phyloP scores from a whole-genome alignment of 176 grass and related monocot genomes.

The Canna indica region DNA sequence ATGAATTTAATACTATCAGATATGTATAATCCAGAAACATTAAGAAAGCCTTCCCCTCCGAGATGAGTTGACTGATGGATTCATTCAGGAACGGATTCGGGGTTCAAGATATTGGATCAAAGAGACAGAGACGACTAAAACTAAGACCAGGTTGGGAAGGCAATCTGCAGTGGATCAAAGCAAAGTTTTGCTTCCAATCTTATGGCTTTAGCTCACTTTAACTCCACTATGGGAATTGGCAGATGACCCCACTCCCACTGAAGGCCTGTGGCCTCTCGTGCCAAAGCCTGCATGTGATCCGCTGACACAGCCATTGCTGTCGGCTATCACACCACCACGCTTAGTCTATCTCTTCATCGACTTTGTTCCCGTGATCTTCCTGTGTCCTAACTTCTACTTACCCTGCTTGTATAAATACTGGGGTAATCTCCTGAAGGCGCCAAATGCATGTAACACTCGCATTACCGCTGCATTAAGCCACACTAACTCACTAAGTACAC shows the following conservation, averaged over 20 bases:
- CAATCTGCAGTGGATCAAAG: neutral
- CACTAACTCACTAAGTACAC: neutral
- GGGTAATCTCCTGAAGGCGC: neutral
- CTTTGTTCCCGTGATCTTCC: slow-evolving; percentile 50
- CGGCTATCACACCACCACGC: slow-evolving; percentile 28
- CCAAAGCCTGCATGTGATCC: slow-evolving; percentile 50
- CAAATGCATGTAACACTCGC: neutral
- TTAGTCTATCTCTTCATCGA: slow-evolving; percentile 22
- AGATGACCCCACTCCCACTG: neutral
- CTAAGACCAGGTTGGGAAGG: too few relatives aligned
- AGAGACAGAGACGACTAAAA: too few relatives aligned
- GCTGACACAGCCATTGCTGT: slow-evolving; percentile 37
- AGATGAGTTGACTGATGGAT: too few relatives aligned
- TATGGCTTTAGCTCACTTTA: neutral
- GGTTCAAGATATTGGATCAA: too few relatives aligned
- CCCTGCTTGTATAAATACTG: neutral
- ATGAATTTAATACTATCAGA: too few relatives aligned
- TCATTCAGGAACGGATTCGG: too few relatives aligned
- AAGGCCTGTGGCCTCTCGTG: neutral
- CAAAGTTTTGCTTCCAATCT: neutral
- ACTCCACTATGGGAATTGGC: neutral
- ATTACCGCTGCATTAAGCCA: neutral
- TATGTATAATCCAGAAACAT: too few relatives aligned
- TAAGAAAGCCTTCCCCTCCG: too few relatives aligned
- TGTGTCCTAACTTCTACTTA: neutral